These are phyloP conservation scores for Trichoderma koningiopsis DNA, from an alignment of 2,329 filamentous ascomycete genomes.

Conservation along the genomic window DNA sequence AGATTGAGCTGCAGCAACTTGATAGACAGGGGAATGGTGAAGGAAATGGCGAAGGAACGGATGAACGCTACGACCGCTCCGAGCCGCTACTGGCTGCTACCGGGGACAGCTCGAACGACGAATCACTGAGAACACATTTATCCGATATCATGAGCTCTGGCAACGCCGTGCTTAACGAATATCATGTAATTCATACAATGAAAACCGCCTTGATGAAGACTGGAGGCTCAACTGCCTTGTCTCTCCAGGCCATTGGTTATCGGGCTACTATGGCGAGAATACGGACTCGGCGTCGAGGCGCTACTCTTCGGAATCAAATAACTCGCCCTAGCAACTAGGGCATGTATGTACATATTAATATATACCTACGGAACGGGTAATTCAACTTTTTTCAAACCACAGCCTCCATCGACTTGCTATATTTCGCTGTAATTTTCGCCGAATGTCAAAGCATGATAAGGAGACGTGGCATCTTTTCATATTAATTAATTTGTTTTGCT, in stretches of 20 bases:
- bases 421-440: constrained; percentile 9
- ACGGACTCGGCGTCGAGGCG: constrained; percentile 46
- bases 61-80: constrained; percentile 27
- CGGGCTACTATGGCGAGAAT: constrained; percentile 56
- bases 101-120: constrained; percentile 34
- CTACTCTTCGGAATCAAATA: constrained; percentile 34
- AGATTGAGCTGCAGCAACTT: constrained; percentile 49
- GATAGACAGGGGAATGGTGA: constrained; percentile 32
- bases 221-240: constrained; percentile 52
- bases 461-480: background rate
- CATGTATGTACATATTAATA: background rate
- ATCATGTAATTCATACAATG: constrained; percentile 55
- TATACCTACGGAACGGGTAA: constrained; percentile 3
- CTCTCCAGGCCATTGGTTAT: constrained; percentile 57
- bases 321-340: constrained; percentile 29
- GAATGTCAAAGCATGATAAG: background rate
- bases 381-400: constrained; percentile 2
- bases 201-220: constrained; percentile 50
- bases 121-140: constrained; percentile 43
- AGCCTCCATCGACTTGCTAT: background rate
- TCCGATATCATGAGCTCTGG: constrained; percentile 57
- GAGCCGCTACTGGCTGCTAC: constrained; percentile 33
- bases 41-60: constrained; percentile 32
- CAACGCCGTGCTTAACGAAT: constrained; percentile 56
- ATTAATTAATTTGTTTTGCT: constrained; percentile 8